Evolutionary conservation across 2,329 filamentous ascomycete genomes (phyloP).

Genomic region (Trichoderma breve): DNA sequence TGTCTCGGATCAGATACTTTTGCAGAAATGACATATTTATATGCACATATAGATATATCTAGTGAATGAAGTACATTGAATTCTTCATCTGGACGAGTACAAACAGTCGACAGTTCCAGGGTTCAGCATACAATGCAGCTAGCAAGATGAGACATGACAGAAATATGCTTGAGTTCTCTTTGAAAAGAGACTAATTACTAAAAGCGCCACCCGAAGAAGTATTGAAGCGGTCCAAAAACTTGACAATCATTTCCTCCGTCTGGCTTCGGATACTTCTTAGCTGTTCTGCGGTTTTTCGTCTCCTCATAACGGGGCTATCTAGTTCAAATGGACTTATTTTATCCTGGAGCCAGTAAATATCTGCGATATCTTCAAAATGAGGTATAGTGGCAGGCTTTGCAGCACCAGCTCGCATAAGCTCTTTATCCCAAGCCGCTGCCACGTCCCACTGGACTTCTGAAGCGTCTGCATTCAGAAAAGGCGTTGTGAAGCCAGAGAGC

Average conservation of each 20-base stretch:
- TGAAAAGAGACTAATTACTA: neutral
- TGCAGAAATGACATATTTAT: too few relatives aligned
- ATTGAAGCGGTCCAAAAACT: neutral
- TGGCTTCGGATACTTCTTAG: neutral
- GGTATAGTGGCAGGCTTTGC: neutral
- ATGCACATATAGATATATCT: too few relatives aligned
- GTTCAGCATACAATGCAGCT: neutral
- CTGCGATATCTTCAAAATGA: neutral
- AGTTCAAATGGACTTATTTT: neutral
- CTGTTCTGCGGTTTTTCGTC: neutral
- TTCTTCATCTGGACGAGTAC: neutral
- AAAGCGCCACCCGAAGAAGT: neutral
- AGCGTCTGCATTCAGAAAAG: neutral
- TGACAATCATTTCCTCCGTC: neutral
- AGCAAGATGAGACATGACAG: neutral
- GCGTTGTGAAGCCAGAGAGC: neutral
- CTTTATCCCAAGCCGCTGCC: neutral
- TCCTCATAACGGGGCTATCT: neutral
- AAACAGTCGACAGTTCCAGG: neutral
- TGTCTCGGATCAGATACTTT: too few relatives aligned
- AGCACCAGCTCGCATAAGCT: neutral
- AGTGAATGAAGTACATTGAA: too few relatives aligned
- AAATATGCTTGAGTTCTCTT: neutral
- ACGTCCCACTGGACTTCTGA: neutral
- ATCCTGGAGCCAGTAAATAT: neutral